Percentiles rank a stretch among this genome's conserved stretches.
Evolutionary conservation across 2,329 filamentous ascomycete species (phyloP).

Genomic region (Calonectria pseudoreteaudii): DNA sequence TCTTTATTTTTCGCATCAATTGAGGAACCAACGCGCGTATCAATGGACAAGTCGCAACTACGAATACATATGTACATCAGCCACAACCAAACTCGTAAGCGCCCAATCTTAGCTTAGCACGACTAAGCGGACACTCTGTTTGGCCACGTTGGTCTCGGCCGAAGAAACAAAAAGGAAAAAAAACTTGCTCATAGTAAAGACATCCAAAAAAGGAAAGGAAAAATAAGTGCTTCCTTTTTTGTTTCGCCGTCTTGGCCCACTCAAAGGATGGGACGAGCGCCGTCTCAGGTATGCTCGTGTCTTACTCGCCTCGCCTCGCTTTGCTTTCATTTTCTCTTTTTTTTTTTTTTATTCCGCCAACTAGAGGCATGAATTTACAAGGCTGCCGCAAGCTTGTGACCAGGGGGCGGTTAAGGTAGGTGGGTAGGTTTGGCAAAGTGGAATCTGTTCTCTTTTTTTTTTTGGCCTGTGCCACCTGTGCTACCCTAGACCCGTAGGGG

Average conservation of each 20-base stretch:
- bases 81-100: neutral
- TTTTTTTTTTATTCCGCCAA: slow-evolving; percentile 15
- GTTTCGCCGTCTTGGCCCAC: neutral
- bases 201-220: neutral
- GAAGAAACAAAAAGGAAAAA: neutral
- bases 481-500: neutral
- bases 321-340: neutral
- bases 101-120: neutral
- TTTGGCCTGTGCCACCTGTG: neutral
- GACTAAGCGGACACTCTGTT: neutral
- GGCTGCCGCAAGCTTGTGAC: neutral
- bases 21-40: neutral
- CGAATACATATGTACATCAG: neutral
- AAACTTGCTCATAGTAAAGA: slow-evolving; percentile 12
- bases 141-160: slow-evolving; percentile 1
- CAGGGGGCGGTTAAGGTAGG: neutral
- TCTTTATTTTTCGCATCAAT: neutral
- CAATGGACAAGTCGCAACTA: neutral
- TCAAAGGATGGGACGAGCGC: neutral
- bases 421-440: neutral
- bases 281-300: slow-evolving; percentile 12
- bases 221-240: neutral
- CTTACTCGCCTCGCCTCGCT: neutral
- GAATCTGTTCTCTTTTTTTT: neutral
- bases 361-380: neutral